Evolutionary conservation across 108 stramenopile genomes (phyloP).

Genomic region (Cafeteria roenbergensis): DNA sequence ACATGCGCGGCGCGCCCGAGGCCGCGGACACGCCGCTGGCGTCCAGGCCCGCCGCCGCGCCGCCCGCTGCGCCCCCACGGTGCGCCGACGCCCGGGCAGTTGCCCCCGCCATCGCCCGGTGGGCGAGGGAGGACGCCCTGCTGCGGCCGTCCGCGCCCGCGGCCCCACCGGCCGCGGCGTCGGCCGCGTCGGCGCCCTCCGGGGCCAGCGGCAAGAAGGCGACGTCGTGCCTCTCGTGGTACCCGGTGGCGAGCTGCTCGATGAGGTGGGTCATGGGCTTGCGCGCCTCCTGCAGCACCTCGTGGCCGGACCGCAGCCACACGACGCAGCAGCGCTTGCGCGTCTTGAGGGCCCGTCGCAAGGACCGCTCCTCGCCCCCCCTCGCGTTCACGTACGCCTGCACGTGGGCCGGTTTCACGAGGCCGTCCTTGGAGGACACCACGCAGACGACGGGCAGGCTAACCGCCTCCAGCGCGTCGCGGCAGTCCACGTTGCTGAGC

Average conservation of each 20-base stretch:
- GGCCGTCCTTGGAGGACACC: constrained; percentile 54
- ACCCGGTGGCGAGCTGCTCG: constrained; percentile 61
- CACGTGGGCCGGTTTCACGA: constrained; percentile 59
- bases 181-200: no score
- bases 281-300: constrained; percentile 64
- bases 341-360: constrained; percentile 49
- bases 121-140: no score
- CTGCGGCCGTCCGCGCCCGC: no score
- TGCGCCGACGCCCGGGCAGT: no score
- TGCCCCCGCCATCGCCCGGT: no score
- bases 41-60: no score
- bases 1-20: background rate
- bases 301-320: constrained; percentile 67
- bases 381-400: constrained; percentile 44
- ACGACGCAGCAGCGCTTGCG: constrained; percentile 35
- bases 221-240: constrained; percentile 49
- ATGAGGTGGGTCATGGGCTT: constrained; percentile 46
- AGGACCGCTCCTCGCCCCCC: constrained; percentile 41
- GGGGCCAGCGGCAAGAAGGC: constrained; percentile 31
- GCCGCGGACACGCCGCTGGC: no score
- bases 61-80: no score
- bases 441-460: constrained; percentile 50
- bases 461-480: constrained; percentile 44
- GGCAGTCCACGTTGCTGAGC: constrained; percentile 53
- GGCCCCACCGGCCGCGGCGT: no score